Evolutionary conservation across 495 filamentous ascomycete genomes (phyloP).

Genomic region (Aspergillus mulundensis): DNA sequence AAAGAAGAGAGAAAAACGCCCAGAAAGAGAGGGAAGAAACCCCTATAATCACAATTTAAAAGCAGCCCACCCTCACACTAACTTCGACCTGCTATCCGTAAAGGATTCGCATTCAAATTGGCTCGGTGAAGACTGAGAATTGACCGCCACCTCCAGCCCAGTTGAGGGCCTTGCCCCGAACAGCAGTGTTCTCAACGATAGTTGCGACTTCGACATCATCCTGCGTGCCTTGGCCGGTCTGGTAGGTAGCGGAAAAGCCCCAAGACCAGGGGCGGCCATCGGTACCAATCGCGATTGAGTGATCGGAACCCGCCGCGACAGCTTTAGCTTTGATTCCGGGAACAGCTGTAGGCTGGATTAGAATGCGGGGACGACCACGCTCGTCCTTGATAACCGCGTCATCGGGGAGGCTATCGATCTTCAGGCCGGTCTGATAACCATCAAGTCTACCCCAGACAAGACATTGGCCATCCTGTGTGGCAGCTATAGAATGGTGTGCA

Average conservation of each 20-base stretch:
- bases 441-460: conserved; percentile 61
- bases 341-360: conserved; percentile 50
- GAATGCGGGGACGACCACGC: conserved; percentile 48
- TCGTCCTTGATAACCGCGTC: conserved; percentile 47
- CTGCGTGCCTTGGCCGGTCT: conserved; percentile 55
- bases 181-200: conserved; percentile 55
- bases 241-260: conserved; percentile 62
- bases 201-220: conserved; percentile 58
- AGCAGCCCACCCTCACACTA: too few species aligned
- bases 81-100: too few species aligned
- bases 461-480: conserved; percentile 50
- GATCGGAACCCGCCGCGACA: conserved; percentile 52
- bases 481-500: conserved; percentile 54
- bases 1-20: not conserved
- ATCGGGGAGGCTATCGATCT: conserved; percentile 46
- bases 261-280: conserved; percentile 57
- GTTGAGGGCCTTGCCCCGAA: conserved; percentile 50
- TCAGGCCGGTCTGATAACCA: conserved; percentile 54
- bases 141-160: conserved; percentile 62
- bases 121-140: conserved; percentile 48
- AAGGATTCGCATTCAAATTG: conserved; percentile 19
- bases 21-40: not conserved
- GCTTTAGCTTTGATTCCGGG: conserved; percentile 41
- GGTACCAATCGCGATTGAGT: conserved; percentile 53
- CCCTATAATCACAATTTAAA: not conserved